Evolutionary conservation across 169 alveolate species (phyloP).

Genomic region (Sarcocystis neurona): DNA sequence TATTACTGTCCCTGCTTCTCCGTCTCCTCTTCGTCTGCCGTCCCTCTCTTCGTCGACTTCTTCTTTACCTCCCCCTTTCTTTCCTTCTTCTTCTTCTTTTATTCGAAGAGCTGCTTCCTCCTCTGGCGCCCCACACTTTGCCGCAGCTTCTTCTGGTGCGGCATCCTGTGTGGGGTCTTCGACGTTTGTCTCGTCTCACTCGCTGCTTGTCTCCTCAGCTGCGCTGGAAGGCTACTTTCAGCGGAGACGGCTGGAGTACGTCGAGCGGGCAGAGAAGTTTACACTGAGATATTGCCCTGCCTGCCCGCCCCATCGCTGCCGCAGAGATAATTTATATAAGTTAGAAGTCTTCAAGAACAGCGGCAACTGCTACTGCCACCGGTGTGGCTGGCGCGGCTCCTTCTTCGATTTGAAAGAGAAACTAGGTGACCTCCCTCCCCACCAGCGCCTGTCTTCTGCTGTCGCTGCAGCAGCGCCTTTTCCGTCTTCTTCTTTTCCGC

Average conservation of each 20-base stretch:
- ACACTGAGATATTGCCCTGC: conserved; percentile 80
- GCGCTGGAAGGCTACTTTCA: conserved; percentile 66
- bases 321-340: conserved; percentile 79
- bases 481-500: too few species aligned
- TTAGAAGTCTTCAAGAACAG: conserved; percentile 82
- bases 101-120: neutral
- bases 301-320: conserved; percentile 85
- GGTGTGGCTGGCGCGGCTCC: conserved; percentile 85
- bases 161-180: neutral
- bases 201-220: neutral
- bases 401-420: conserved; percentile 84
- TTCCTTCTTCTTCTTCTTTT: neutral
- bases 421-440: conserved; percentile 76
- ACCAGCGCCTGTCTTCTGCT: neutral
- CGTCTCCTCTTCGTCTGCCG: conserved; percentile 16
- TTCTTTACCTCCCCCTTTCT: neutral
- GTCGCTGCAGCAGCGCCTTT: conserved; percentile 16
- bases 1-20: neutral
- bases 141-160: neutral
- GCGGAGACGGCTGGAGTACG: conserved; percentile 77
- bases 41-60: neutral
- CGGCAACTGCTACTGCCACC: conserved; percentile 83
- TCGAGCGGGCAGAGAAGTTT: conserved; percentile 77
- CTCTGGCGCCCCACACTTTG: neutral
- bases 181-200: conserved; percentile 33